These are phyloP conservation scores for Amaranthus palmeri DNA, from an alignment of 148 eudicot species.

Conservation along the genomic window DNA sequence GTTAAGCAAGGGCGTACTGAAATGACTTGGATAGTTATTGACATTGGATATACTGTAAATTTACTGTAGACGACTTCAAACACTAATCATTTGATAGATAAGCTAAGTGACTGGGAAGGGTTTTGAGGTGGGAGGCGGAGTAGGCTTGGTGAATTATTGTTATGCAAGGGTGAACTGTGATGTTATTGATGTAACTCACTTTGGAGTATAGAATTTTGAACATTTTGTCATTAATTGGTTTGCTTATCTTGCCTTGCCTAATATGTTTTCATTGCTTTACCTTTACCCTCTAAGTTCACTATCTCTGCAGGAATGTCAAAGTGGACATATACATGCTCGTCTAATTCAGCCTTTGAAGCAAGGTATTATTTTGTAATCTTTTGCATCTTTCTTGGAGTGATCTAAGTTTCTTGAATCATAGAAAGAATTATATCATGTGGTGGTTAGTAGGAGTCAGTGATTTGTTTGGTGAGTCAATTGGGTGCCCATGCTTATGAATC, in stretches of 20 bases:
- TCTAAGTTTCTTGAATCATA: background rate
- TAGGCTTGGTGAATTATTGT: background rate
- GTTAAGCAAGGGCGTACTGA: background rate
- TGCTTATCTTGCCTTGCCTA: constrained; percentile 1
- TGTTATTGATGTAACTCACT: background rate
- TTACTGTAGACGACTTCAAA: background rate
- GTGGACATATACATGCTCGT: constrained; percentile 35
- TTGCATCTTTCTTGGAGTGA: background rate
- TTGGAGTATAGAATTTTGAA: background rate
- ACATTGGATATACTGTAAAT: background rate
- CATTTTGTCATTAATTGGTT: background rate
- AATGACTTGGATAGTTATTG: background rate
- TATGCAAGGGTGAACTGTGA: background rate
- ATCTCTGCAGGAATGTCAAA: constrained; percentile 46
- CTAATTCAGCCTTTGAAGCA: constrained; percentile 43
- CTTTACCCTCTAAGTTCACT: constrained; percentile 5
- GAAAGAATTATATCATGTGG: background rate
- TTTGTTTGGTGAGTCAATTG: background rate
- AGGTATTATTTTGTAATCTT: constrained; percentile 30
- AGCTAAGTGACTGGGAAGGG: background rate
- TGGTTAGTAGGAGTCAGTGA: background rate
- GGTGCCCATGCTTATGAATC: background rate
- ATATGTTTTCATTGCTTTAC: constrained; percentile 6
- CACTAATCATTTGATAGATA: background rate
- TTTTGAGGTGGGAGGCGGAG: background rate